Evolutionary conservation across 2,329 filamentous ascomycete genomes (phyloP).

Genomic region (Paecilomyces sp.): DNA sequence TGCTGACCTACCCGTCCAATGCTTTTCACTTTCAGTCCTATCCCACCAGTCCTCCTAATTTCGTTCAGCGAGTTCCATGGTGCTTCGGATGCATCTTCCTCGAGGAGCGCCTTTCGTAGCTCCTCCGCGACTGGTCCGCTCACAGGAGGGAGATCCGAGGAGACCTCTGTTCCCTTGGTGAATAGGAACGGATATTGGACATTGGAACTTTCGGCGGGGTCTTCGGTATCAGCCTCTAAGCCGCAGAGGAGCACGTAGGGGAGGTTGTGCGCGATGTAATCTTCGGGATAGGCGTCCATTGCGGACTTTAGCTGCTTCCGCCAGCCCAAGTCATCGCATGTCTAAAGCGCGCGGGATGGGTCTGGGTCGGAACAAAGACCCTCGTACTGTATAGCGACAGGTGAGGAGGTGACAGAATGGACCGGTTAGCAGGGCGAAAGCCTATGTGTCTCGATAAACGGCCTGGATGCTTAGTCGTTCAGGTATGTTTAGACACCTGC

Average conservation of each 20-base stretch:
- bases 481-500: neutral
- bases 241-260: slow-evolving; percentile 79
- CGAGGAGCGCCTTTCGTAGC: slow-evolving; percentile 59
- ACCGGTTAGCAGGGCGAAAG: neutral
- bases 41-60: slow-evolving; percentile 41
- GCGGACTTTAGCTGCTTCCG: slow-evolving; percentile 19
- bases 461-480: neutral
- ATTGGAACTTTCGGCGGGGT: slow-evolving; percentile 19
- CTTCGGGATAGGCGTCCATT: slow-evolving; percentile 45
- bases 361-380: neutral
- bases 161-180: slow-evolving; percentile 55
- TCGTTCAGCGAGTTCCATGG: slow-evolving; percentile 60
- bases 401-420: neutral
- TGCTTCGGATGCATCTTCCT: slow-evolving; percentile 55
- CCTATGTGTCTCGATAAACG: neutral
- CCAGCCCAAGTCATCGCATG: slow-evolving; percentile 25
- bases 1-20: slow-evolving; percentile 70
- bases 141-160: slow-evolving; percentile 63
- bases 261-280: slow-evolving; percentile 80
- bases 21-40: slow-evolving; percentile 61
- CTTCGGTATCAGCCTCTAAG: slow-evolving; percentile 43
- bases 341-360: slow-evolving; percentile 8
- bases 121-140: slow-evolving; percentile 58
- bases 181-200: slow-evolving; percentile 45
- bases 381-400: neutral